Percentiles rank a stretch among this genome's conserved stretches.
Evolutionary conservation across 306 rosid species (phyloP).

Genomic region (Malus sieversii): DNA sequence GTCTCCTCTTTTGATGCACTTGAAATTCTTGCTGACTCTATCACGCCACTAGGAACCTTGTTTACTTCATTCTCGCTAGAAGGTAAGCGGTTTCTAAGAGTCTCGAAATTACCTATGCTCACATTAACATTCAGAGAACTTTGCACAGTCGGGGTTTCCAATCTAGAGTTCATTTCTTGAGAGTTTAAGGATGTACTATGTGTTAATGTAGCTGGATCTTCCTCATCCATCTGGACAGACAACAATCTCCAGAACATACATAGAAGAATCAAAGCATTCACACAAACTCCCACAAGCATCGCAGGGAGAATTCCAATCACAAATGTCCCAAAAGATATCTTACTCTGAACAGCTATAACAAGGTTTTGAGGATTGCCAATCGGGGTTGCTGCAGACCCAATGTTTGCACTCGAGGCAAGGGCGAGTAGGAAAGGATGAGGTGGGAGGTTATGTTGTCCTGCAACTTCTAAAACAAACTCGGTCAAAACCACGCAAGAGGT

Average conservation of each 20-base stretch:
- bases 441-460: conserved; percentile 78
- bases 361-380: conserved; percentile 92
- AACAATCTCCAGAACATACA: conserved; percentile 57
- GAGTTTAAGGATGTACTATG: conserved; percentile 44
- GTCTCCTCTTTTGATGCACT: conserved; percentile 40
- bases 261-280: conserved; percentile 54
- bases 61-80: conserved; percentile 38
- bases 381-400: conserved; percentile 86
- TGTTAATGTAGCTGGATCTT: conserved; percentile 66
- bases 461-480: conserved; percentile 75
- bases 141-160: conserved; percentile 21
- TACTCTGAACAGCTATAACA: conserved; percentile 70
- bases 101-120: conserved; percentile 12
- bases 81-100: conserved; percentile 27
- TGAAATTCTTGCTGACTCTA: conserved; percentile 31
- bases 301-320: conserved; percentile 69
- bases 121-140: conserved; percentile 22
- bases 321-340: conserved; percentile 58
- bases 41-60: conserved; percentile 11
- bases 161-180: conserved; percentile 36
- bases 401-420: conserved; percentile 85
- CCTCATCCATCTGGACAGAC: conserved; percentile 50
- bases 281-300: conserved; percentile 58
- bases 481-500: conserved; percentile 84
- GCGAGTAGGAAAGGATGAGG: conserved; percentile 91